A percentile compares a stretch with the other conserved stretches of the same genome.
phyloP scores from a whole-genome alignment of 441 rosid species.

The Erodium moschatum region DNA sequence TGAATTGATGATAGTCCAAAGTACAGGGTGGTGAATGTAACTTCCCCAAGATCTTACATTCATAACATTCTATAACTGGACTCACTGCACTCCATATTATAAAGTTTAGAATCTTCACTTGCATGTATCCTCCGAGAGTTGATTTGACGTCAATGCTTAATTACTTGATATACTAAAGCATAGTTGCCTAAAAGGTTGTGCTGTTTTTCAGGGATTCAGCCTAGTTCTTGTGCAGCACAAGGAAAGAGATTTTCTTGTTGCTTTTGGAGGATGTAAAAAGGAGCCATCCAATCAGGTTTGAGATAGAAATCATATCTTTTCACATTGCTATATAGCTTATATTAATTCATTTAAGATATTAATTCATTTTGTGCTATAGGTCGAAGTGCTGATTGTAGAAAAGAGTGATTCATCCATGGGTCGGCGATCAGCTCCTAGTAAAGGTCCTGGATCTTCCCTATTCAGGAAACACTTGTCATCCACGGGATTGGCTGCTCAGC shows the following conservation, averaged over 20 bases:
- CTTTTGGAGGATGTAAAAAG: constrained; percentile 80
- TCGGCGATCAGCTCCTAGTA: constrained; percentile 39
- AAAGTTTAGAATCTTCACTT: not conserved
- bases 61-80: not conserved
- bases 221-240: constrained; percentile 79
- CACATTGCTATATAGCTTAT: not conserved
- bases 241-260: constrained; percentile 84
- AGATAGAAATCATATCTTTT: constrained; percentile 19
- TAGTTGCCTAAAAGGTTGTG: constrained; percentile 15
- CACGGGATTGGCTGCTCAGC: constrained; percentile 39
- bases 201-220: constrained; percentile 64
- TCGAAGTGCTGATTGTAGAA: constrained; percentile 64
- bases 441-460: constrained; percentile 37
- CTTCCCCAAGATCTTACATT: too few relatives aligned
- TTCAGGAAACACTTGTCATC: constrained; percentile 54
- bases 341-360: constrained; percentile 7
- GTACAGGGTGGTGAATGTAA: too few relatives aligned
- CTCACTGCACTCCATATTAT: not conserved
- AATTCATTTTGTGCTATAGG: constrained; percentile 34
- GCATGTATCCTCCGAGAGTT: not conserved
- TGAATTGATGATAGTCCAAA: too few relatives aligned
- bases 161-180: not conserved
- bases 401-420: constrained; percentile 54
- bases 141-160: too few relatives aligned
- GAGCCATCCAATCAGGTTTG: constrained; percentile 88